Conservation (phyloP, 2,329 filamentous ascomycete species). For the Pseudocercospora macadamiae region DNA sequence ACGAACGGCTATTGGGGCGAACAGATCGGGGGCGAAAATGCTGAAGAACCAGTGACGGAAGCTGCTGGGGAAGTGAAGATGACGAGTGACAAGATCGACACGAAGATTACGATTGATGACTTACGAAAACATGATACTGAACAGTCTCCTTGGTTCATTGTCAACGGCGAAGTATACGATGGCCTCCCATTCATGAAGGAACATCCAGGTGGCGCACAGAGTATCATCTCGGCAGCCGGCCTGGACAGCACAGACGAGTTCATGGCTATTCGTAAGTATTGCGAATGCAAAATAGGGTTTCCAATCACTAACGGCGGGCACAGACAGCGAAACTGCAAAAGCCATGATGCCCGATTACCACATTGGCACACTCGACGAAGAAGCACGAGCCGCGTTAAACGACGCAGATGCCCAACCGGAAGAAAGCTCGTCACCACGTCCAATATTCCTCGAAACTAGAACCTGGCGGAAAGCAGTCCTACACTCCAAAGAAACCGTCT, state of each 20-base stretch:
- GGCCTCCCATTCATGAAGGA: conserved; percentile 77
- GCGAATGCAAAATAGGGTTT: background rate
- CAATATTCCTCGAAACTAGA: conserved; percentile 71
- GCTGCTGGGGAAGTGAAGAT: conserved; percentile 71
- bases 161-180: conserved; percentile 87
- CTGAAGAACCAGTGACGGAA: conserved; percentile 49
- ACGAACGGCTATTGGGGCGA: conserved; percentile 86
- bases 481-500: conserved; percentile 68
- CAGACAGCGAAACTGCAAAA: conserved; percentile 90
- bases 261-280: conserved; percentile 78
- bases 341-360: conserved; percentile 86
- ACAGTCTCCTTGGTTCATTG: conserved; percentile 79
- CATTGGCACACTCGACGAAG: conserved; percentile 73
- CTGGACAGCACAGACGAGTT: conserved; percentile 87
- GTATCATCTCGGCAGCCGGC: conserved; percentile 80
- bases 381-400: conserved; percentile 56
- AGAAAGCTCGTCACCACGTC: conserved; percentile 50
- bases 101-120: conserved; percentile 70
- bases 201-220: conserved; percentile 84
- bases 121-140: conserved; percentile 68
- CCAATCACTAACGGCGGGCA: background rate
- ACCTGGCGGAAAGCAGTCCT: conserved; percentile 75
- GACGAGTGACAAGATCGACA: conserved; percentile 69
- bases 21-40: conserved; percentile 57
- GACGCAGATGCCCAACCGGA: conserved; percentile 47